Percentiles rank a stretch among this genome's conserved stretches.
phyloP scores from a whole-genome alignment of 2,329 filamentous ascomycete genomes.

The Dactylonectria estremocensis region DNA sequence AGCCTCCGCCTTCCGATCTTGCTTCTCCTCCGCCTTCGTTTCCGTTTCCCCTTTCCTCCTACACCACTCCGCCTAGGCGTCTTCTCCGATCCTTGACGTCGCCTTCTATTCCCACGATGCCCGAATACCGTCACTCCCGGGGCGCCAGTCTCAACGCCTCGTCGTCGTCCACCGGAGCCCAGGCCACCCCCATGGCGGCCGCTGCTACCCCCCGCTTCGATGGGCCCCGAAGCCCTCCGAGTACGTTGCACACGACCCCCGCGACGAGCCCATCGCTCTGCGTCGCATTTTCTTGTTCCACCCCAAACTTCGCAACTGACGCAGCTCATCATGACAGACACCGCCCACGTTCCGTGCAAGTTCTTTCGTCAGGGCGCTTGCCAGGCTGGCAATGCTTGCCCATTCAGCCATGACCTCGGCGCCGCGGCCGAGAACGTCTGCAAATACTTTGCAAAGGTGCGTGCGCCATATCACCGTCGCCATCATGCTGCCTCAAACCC shows the following conservation, averaged over 20 bases:
- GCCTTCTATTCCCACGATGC: slow-evolving; percentile 53
- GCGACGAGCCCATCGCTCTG: slow-evolving; percentile 37
- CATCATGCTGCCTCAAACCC: slow-evolving; percentile 20
- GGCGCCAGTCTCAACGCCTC: slow-evolving; percentile 70
- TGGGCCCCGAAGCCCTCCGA: slow-evolving; percentile 74
- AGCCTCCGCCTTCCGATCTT: slow-evolving; percentile 37
- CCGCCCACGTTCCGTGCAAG: slow-evolving; percentile 98
- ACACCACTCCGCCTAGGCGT: slow-evolving; percentile 38
- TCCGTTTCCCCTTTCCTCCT: slow-evolving; percentile 26
- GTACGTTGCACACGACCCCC: slow-evolving; percentile 57
- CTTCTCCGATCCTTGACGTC: slow-evolving; percentile 39
- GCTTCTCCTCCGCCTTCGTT: slow-evolving; percentile 29
- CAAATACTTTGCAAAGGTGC: slow-evolving; percentile 99
- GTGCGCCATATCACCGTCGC: slow-evolving; percentile 49
- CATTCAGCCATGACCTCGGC: slow-evolving; percentile 95
- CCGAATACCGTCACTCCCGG: slow-evolving; percentile 71
- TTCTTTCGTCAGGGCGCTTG: slow-evolving; percentile 98
- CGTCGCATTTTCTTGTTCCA: slow-evolving; percentile 19
- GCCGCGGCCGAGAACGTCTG: slow-evolving; percentile 89
- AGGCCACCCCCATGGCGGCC: slow-evolving; percentile 48
- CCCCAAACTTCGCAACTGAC: slow-evolving; percentile 37
- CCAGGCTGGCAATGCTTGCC: slow-evolving; percentile 95
- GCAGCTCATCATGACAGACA: slow-evolving; percentile 72
- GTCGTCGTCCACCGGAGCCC: slow-evolving; percentile 49
- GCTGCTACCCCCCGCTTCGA: slow-evolving; percentile 63